These are phyloP conservation scores for Trichosanthes cucumerina DNA, from an alignment of 306 rosid species.

Conservation along the genomic window DNA sequence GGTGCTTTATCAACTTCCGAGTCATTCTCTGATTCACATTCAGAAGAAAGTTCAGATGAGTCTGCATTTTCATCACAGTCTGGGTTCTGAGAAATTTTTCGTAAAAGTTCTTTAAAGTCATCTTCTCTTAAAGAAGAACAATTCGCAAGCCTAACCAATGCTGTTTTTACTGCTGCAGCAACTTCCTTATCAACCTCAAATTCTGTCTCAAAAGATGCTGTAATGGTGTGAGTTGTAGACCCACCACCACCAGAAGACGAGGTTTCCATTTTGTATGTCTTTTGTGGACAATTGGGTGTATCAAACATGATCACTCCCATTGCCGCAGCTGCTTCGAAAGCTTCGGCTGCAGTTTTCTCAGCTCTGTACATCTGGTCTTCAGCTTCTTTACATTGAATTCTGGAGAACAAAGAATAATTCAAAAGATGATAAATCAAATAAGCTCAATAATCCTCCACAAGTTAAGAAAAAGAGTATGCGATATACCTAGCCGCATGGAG, in stretches of 20 bases:
- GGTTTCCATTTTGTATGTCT: slow-evolving; percentile 52
- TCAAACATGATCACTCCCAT: slow-evolving; percentile 81
- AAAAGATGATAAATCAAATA: slow-evolving; percentile 4
- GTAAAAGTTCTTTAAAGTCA: slow-evolving; percentile 60
- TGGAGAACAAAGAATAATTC: slow-evolving; percentile 17
- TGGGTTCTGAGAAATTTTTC: slow-evolving; percentile 79
- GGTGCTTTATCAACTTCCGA: slow-evolving; percentile 36
- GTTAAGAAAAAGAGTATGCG: slow-evolving; percentile 24
- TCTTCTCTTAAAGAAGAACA: slow-evolving; percentile 56
- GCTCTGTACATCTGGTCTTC: slow-evolving; percentile 51
- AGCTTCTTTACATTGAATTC: slow-evolving; percentile 77
- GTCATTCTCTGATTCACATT: slow-evolving; percentile 50
- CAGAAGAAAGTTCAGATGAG: slow-evolving; percentile 34
- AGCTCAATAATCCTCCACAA: neutral
- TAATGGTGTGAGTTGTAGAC: slow-evolving; percentile 54
- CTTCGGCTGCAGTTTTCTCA: slow-evolving; percentile 55
- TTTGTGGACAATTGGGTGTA: slow-evolving; percentile 60
- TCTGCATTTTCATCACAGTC: slow-evolving; percentile 44
- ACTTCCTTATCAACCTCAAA: slow-evolving; percentile 88
- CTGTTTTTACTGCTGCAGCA: slow-evolving; percentile 82
- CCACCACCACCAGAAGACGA: slow-evolving; percentile 39
- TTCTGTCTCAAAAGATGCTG: slow-evolving; percentile 87
- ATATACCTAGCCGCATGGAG: slow-evolving; percentile 71
- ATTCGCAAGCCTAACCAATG: slow-evolving; percentile 57
- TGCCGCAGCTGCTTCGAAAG: slow-evolving; percentile 75